phyloP scores from a whole-genome alignment of 371 early-diverging fungal genomes.

The Lichtheimia hyalospora region DNA sequence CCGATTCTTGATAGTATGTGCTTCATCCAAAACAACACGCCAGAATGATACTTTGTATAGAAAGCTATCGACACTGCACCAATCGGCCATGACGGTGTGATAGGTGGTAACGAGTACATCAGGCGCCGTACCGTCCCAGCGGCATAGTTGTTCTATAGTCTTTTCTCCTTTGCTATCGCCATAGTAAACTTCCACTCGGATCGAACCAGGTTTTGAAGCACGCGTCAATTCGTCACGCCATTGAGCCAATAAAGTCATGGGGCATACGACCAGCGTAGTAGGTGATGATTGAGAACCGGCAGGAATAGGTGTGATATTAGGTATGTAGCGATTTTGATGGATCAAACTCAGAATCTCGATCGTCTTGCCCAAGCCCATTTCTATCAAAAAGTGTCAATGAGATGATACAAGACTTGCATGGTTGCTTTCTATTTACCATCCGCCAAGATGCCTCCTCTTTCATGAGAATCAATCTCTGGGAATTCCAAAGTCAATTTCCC shows the following conservation, averaged over 20 bases:
- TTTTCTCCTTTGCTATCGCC: conserved; percentile 34
- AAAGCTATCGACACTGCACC: conserved; percentile 16
- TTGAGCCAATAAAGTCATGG: conserved; percentile 69
- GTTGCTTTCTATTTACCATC: conserved; percentile 46
- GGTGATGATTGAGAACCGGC: conserved; percentile 30
- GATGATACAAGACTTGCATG: too few relatives aligned
- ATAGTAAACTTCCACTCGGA: conserved; percentile 59
- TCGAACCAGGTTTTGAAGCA: conserved; percentile 42
- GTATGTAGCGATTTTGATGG: conserved; percentile 33
- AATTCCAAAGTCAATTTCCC: conserved; percentile 56
- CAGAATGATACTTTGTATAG: conserved; percentile 51
- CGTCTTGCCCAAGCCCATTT: conserved; percentile 93
- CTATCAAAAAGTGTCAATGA: too few relatives aligned
- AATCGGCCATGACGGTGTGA: conserved; percentile 58
- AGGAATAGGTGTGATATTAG: conserved; percentile 11
- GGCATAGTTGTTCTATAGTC: conserved; percentile 12
- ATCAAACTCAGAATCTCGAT: conserved; percentile 81
- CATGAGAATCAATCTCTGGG: conserved; percentile 50
- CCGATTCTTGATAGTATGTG: conserved; percentile 73
- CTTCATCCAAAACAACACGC: conserved; percentile 77
- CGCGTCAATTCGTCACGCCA: conserved; percentile 70
- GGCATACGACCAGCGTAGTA: conserved; percentile 68
- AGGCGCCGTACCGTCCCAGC: conserved; percentile 43
- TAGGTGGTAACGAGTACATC: conserved; percentile 72
- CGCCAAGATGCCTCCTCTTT: conserved; percentile 74